These are phyloP conservation scores for Pichia membranifaciens DNA, from an alignment of 805 yeast species.

Conservation along the genomic window DNA sequence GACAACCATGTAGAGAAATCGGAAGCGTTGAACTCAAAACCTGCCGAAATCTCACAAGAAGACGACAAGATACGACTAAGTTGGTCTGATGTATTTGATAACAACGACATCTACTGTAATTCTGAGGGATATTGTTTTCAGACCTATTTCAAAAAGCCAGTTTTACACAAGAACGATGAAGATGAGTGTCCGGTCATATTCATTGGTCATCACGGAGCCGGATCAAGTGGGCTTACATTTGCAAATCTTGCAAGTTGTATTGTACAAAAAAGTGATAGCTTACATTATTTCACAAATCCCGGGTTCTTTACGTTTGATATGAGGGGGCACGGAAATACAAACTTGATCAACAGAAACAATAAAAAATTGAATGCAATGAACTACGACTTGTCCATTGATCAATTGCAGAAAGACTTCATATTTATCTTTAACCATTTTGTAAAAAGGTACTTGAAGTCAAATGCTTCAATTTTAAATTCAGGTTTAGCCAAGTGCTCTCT, in stretches of 20 bases:
- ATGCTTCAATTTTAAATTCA: not conserved
- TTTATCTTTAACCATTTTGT: constrained; percentile 41
- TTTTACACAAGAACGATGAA: not conserved
- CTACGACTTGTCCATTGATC: constrained; percentile 39
- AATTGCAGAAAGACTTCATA: constrained; percentile 54
- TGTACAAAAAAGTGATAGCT: not conserved
- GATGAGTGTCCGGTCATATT: constrained; percentile 46
- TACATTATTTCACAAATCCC: constrained; percentile 34
- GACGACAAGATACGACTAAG: not conserved
- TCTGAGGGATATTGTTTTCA: constrained; percentile 36
- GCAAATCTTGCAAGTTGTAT: constrained; percentile 44
- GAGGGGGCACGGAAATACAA: constrained; percentile 76
- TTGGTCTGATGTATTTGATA: constrained; percentile 28
- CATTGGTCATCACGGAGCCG: constrained; percentile 91
- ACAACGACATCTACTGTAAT: constrained; percentile 20
- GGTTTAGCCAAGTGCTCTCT: constrained; percentile 25
- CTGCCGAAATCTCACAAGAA: not conserved
- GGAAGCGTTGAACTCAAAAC: not conserved
- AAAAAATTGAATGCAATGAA: constrained; percentile 9
- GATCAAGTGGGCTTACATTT: constrained; percentile 79
- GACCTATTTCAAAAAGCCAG: constrained; percentile 55
- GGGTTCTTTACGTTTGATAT: constrained; percentile 73
- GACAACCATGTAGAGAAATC: not conserved
- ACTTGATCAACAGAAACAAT: constrained; percentile 17
- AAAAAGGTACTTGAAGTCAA: constrained; percentile 8